Conservation (phyloP, 106 monocot genomes). For the Vanilla planifolia region DNA sequence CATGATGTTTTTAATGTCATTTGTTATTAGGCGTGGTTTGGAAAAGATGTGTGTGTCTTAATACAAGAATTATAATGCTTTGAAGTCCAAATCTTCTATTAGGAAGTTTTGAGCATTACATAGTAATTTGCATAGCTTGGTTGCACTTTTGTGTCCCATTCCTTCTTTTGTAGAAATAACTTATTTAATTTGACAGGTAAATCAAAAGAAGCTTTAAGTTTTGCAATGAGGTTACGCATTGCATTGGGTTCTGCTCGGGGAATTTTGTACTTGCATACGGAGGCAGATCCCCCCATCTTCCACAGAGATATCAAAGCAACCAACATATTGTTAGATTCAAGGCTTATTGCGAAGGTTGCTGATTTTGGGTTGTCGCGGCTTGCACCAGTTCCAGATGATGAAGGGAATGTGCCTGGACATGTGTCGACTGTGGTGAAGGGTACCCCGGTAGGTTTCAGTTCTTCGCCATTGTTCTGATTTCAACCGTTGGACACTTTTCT, state of each 20-base stretch:
- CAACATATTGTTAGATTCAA: constrained; percentile 90
- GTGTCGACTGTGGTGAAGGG: constrained; percentile 95
- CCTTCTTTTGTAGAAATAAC: neutral
- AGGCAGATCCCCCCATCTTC: constrained; percentile 93
- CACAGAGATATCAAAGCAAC: constrained; percentile 94
- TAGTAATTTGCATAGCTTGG: no score
- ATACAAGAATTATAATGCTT: no score
- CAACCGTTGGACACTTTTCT: no score
- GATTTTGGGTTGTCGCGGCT: constrained; percentile 98
- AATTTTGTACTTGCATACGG: constrained; percentile 20
- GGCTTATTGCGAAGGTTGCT: constrained; percentile 81
- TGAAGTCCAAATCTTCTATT: no score
- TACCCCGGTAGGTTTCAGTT: constrained; percentile 64
- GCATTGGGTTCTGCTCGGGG: constrained; percentile 8
- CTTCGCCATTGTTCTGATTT: neutral
- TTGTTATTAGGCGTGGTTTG: no score
- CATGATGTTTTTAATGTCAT: neutral
- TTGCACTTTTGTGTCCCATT: neutral
- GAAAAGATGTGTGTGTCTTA: no score
- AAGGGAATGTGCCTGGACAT: constrained; percentile 64
- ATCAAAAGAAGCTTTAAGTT: constrained; percentile 9
- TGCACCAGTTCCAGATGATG: constrained; percentile 63
- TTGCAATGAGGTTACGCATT: constrained; percentile 9
- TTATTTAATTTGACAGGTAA: constrained; percentile 24
- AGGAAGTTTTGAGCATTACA: no score